These are phyloP conservation scores for Closterium sp. DNA, from an alignment of 139 green algal species.

Conservation along the genomic window DNA sequence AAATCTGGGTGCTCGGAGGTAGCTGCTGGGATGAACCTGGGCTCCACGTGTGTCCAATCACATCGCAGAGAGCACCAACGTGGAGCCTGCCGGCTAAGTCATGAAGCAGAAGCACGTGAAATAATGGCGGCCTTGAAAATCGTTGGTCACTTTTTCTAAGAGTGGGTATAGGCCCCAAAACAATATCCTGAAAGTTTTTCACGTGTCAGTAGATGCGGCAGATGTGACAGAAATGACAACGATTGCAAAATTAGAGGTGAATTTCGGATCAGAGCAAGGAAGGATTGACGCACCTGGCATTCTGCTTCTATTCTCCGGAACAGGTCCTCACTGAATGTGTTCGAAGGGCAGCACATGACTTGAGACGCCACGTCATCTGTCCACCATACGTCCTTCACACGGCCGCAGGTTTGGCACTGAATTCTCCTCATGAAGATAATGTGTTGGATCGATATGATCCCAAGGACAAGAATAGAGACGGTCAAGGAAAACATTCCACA, in stretches of 20 bases:
- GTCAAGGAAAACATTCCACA: neutral
- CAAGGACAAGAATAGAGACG: neutral
- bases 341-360: neutral
- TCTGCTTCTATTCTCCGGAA: neutral
- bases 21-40: neutral
- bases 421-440: neutral
- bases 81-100: neutral
- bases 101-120: neutral
- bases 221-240: neutral
- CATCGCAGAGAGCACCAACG: neutral
- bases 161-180: neutral
- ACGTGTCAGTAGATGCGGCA: neutral
- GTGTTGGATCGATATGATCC: neutral
- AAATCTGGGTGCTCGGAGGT: neutral
- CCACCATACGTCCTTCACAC: neutral
- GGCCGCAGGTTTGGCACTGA: neutral
- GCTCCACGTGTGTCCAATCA: neutral
- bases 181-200: neutral
- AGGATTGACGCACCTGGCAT: neutral
- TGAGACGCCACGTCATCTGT: neutral
- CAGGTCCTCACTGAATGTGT: neutral
- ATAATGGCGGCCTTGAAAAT: neutral
- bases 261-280: neutral
- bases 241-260: no score
- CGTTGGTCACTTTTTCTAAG: neutral